phyloP scores from a whole-genome alignment of 1,284 basidiomycete genomes.

The Marasmius oreades region DNA sequence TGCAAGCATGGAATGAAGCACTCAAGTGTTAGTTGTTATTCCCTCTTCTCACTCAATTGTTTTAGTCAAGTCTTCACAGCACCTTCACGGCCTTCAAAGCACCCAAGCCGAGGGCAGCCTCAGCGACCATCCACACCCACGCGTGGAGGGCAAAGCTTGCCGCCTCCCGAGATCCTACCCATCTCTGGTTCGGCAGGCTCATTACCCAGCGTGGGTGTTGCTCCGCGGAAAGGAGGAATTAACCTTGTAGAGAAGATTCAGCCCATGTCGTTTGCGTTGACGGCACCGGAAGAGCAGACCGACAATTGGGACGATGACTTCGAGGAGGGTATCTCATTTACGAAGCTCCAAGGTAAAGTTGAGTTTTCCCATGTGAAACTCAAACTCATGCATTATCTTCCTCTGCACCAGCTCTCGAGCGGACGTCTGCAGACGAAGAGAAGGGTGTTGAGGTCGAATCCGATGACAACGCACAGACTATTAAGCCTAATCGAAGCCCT shows the following conservation, averaged over 20 bases:
- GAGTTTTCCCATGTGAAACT: not conserved
- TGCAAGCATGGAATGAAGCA: slow-evolving; percentile 98
- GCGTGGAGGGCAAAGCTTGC: slow-evolving; percentile 17
- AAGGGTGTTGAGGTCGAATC: slow-evolving; percentile 34
- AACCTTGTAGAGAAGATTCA: slow-evolving; percentile 57
- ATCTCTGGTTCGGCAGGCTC: slow-evolving; percentile 28
- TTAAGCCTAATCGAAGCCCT: slow-evolving; percentile 69
- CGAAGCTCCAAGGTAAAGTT: slow-evolving; percentile 70
- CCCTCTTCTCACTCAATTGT: not conserved
- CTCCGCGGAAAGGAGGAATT: slow-evolving; percentile 30
- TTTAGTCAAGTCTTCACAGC: slow-evolving; percentile 30
- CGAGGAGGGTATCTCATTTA: slow-evolving; percentile 86
- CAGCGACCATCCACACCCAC: slow-evolving; percentile 37
- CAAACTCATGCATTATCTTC: slow-evolving; percentile 4
- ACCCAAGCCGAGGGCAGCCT: slow-evolving; percentile 41
- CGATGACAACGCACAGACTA: slow-evolving; percentile 76
- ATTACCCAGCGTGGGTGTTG: slow-evolving; percentile 19
- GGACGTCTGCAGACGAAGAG: slow-evolving; percentile 57
- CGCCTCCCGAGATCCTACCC: slow-evolving; percentile 18
- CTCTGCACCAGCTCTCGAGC: slow-evolving; percentile 51
- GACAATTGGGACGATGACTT: slow-evolving; percentile 99
- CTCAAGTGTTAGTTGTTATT: slow-evolving; percentile 71
- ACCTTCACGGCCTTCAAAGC: slow-evolving; percentile 60
- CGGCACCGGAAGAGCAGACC: slow-evolving; percentile 76
- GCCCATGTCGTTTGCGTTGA: slow-evolving; percentile 53